Evolutionary conservation across 2,329 filamentous ascomycete species (phyloP), one percentile per base, ranked within the genome.

Genomic region (Exophiala alcalophila): DNA sequence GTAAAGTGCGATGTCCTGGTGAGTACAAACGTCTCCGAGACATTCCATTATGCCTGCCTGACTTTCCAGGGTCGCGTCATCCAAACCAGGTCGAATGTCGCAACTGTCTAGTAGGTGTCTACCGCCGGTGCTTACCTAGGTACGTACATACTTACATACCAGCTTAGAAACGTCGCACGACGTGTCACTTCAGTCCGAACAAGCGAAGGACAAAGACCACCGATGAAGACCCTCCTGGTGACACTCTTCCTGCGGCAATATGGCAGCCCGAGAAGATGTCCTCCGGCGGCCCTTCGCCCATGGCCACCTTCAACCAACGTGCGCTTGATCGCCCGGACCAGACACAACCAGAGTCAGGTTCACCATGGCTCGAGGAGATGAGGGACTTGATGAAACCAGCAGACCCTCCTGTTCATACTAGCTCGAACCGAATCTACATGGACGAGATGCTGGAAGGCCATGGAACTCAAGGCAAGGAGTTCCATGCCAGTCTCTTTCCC

Each of bases 1-100:
- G 66, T 27, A 69, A 69, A 50, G 65, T 68, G 14, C 63, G 65
- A 37, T 69, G 65, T 48, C 58, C 59, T 14, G 60, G 65, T 67
- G 57, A 37, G 59, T 50, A 19, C 18, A 27, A 9, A 12, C 3
- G 11, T 10, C 12, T 14, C 20, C 23, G n/a, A 23, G 4, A 8
- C 9, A 8, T 16, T 26, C 8, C 23, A 12, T 7, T 15, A 8
- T 15, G 8, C 14, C 8, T 25, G 27, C 24, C 34, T 40, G 16
- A 49, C 14, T 20, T 5, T 21, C 18, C 25, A 27, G 27, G 37
- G 14, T 40, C 37, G 14, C 27, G 18, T 16, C 27, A 23, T 7
- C 33, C 36, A 32, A 33, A 27, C 20, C 26, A n/a, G 35, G 42
- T 19, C 41, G 5, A 33, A 15, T 64, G 61, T 45, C 48, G 51